Evolutionary conservation across 2,329 filamentous ascomycete species (phyloP), one percentile per base, ranked within the genome.

Genomic region (Tolypocladium capitatum): DNA sequence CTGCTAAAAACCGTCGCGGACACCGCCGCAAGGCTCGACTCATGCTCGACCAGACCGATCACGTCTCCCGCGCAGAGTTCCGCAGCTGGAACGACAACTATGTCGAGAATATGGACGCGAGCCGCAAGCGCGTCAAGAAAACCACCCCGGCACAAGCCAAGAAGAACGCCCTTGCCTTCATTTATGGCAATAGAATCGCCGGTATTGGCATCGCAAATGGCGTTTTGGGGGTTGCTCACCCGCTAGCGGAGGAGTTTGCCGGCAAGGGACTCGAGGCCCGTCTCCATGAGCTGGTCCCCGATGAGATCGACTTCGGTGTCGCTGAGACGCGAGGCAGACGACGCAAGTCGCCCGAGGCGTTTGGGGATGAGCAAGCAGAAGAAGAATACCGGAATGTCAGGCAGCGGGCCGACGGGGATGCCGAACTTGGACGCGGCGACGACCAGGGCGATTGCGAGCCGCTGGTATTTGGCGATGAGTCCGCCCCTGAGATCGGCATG

Each of bases 401-500:
- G 18, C 65, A 61, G 8, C 67, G 63, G 48, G 43, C 64, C 1
- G 58, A 62, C 10, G 53, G 57, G 1, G 59, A 54, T 2, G 50
- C 50, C n/a, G 62, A 65, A 44, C 11, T 59, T 27, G 63, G 57
- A 2, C 59, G 58, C 16, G 57, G 52, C 10, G 51, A 49, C 7
- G 51, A 57, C 2, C 41, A 51, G 11, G 51, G 48, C 5, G 60
- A 60, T 8, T 60, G 60, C 33, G 62, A 60, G 0, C 53, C 58
- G 4, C 43, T 62, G 9, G 57, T 64, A 2, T 55, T 68, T 7
- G 64, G 63, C n/a, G 62, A 70, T 20, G 65, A 72, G 18, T 61
- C 63, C 0, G 61, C 68, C 43, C 65, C 83, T 20, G 88, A 94
- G 61, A 63, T 86, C 24, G 85, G 82, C 20, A 79, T 86, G 64